Evolutionary conservation across 2,329 filamentous ascomycete species (phyloP), one percentile per base, ranked within the genome.

Genomic region (Colletotrichum sp.): DNA sequence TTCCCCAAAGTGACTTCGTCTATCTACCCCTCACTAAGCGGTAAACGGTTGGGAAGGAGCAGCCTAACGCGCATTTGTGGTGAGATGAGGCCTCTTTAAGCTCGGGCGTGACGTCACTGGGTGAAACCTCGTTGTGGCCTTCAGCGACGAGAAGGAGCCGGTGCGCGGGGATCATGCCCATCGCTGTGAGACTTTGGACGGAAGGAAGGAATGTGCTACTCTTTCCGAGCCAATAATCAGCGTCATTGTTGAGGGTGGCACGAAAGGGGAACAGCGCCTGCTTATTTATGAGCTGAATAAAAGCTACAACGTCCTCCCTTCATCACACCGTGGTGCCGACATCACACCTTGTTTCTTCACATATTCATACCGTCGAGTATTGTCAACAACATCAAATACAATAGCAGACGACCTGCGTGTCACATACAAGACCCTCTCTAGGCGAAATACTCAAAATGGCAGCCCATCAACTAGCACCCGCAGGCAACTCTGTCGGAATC

Each of bases 401-500:
- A 7, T 3, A 48, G 0, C 0, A 13, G n/a, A 48, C 5, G 0
- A 4, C 0, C 18, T 21, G n/a, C 9, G 0, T 1, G 26, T 34
- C 58, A 21, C 12, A 36, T 30, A 0, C 1, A 3, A 30, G n/a
- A 67, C 7, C 28, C 43, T 7, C 2, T 12, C 43, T 12, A 3
- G 0, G 12, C n/a, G 16, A 52, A 13, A 21, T 4, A 52, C 0
- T 21, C 26, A 34, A 6, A 16, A 69, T 69, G 67, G 36, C 56
- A 3, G 9, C 67, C 18, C 48, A 48, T 14, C 43, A 58, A 18
- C 82, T 86, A 36, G 78, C 78, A 6, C 79, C 81, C 24, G 76
- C 82, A 9, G 77, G 79, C 13, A 83, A 81, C 67, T 80, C 81
- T 10, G 78, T 87, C 13, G 86, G 85, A 72, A 76, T 89, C 68